Evolutionary conservation across 768 basidiomycete genomes (phyloP).

Genomic region (Panellus pusillus): DNA sequence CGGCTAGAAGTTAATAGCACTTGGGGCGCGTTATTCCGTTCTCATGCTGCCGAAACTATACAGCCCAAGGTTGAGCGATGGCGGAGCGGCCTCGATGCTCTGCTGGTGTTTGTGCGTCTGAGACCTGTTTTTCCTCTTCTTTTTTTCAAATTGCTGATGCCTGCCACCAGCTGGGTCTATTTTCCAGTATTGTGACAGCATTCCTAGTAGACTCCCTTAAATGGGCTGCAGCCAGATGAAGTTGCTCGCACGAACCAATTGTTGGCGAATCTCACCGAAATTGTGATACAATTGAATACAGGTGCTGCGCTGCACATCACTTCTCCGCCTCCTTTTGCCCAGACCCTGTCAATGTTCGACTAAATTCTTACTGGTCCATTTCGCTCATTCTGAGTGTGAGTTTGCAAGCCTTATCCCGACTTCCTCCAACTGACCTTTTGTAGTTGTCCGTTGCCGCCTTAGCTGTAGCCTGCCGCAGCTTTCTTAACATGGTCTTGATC

Average conservation of each 20-base stretch:
- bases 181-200: not conserved
- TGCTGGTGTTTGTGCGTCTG: not conserved
- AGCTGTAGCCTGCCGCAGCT: constrained; percentile 20
- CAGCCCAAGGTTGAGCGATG: not conserved
- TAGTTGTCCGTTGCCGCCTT: constrained; percentile 22
- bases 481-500: constrained; percentile 15
- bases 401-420: not conserved
- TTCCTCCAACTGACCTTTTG: not conserved
- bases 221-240: constrained; percentile 2
- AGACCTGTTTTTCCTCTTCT: not conserved
- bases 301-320: not conserved
- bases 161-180: not conserved
- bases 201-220: not conserved
- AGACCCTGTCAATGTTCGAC: constrained; percentile 4
- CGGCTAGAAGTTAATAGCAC: not conserved
- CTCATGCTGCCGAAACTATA: not conserved
- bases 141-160: no score
- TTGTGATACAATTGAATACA: constrained; percentile 5
- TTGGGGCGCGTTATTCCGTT: not conserved
- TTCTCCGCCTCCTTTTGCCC: constrained; percentile 2
- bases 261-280: constrained; percentile 30
- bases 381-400: constrained; percentile 10
- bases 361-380: constrained; percentile 12
- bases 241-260: constrained; percentile 27
- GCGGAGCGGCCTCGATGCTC: not conserved